A percentile compares a stretch with the other conserved stretches of the same genome.
Conservation (phyloP, 169 alveolate species). For the Plasmodium berghei region DNA sequence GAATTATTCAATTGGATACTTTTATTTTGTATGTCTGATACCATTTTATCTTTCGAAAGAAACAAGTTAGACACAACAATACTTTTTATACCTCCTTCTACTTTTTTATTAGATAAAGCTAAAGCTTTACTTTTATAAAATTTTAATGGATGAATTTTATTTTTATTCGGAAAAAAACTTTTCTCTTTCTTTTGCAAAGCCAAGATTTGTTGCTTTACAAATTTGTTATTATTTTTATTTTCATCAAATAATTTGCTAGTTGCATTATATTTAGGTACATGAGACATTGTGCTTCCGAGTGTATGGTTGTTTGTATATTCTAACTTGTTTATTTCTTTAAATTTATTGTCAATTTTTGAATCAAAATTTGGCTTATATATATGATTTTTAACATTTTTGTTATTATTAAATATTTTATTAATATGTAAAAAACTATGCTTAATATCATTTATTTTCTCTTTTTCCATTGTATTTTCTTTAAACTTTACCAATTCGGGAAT, state of each 20-base stretch:
- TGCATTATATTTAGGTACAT: background rate
- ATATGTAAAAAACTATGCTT: background rate
- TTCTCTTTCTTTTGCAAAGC: background rate
- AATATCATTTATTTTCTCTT: background rate
- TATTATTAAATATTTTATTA: background rate
- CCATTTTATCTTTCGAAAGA: background rate
- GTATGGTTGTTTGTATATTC: background rate
- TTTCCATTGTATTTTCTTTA: background rate
- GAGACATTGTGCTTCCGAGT: background rate
- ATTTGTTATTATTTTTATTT: background rate
- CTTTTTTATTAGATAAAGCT: background rate
- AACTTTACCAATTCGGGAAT: background rate
- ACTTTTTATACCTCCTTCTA: background rate
- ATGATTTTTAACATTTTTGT: background rate
- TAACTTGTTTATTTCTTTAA: background rate
- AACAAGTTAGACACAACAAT: background rate
- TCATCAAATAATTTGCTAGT: background rate
- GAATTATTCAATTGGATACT: background rate
- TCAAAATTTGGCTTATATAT: background rate
- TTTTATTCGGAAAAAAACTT: background rate
- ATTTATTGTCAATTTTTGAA: background rate
- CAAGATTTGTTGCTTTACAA: background rate
- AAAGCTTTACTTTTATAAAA: background rate
- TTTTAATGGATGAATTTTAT: conserved; percentile 1
- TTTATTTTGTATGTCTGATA: background rate